Conservation (phyloP, 441 rosid species). For the Corymbia citriodora region DNA sequence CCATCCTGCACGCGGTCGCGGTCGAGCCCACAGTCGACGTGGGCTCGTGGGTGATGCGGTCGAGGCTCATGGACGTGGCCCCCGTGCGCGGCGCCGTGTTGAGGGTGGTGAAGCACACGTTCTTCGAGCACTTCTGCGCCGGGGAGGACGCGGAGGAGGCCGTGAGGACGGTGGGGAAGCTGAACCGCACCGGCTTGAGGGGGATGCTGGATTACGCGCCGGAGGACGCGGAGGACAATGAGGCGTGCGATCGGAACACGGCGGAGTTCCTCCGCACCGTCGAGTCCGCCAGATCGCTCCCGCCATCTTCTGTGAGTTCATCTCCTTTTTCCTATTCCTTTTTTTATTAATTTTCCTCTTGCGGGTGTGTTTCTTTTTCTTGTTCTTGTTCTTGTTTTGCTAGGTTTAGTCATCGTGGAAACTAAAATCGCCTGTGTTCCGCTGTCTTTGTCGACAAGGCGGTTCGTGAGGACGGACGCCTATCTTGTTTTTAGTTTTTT, state of each 20-base stretch:
- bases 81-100: constrained; percentile 30
- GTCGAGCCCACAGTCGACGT: constrained; percentile 56
- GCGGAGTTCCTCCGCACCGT: constrained; percentile 46
- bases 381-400: not conserved
- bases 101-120: constrained; percentile 31
- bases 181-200: constrained; percentile 51
- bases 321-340: not conserved
- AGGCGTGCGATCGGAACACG: constrained; percentile 55
- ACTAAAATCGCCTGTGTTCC: not conserved
- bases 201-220: constrained; percentile 71
- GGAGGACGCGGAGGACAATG: constrained; percentile 49
- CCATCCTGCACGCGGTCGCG: constrained; percentile 46
- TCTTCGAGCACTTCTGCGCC: constrained; percentile 77
- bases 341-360: no score
- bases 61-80: constrained; percentile 39
- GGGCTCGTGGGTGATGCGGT: constrained; percentile 68
- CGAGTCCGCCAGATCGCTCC: constrained; percentile 44
- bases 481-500: not conserved
- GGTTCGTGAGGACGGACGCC: not conserved
- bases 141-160: constrained; percentile 52
- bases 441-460: not conserved
- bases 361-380: not conserved
- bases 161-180: constrained; percentile 19
- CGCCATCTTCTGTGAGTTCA: constrained; percentile 55
- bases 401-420: not conserved